Evolutionary conservation across 2,329 filamentous ascomycete genomes (phyloP), one percentile per base, ranked within the genome.

Genomic region (Aspergillus luchuensis): DNA sequence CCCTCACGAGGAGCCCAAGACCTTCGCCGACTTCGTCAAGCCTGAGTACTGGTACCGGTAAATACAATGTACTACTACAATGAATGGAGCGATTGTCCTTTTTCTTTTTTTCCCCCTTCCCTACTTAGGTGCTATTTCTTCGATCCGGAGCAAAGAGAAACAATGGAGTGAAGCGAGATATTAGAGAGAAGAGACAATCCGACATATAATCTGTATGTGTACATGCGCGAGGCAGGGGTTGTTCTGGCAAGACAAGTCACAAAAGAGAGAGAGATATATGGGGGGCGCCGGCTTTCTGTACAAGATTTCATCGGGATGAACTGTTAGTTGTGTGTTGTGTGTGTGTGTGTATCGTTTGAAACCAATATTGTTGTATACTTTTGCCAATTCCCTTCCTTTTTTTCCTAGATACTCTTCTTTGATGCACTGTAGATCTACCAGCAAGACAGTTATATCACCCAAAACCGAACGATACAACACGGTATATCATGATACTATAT

Each of bases 1-100:
- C 73, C 76, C 79, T 70, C 84, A 84, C 77, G 87, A 89, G 79
- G 92, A 96, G 82, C 91, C 92, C 78, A 97, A 97, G 89, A 97
- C 91, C 72, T 94, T 98, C 78, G 92, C 92, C 80, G 91, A 99
- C 85, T 98, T 86, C 81, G 88, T 99, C 82, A 92, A 91, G 87
- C 92, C 93, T 63, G 88, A 97, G 78, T 99, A 98, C 86, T 88
- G 88, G 84, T 96, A 94, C 75, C 74, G 74, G 76, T 81, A 78
- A 74, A 77, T 72, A 56, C 28, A 38, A 21, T 47, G 59, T 54
- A 63, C 64, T 63, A 43, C 57, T 58, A 63, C 60, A 57, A 64
- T 58, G 63, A 45, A 63, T 60, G 55, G 57, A 53, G 58, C 58
- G 57, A 58, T 52, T 60, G 60, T 61, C 41, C 41, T 56, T 60